Base-by-base conservation (phyloP, 441 rosid genomes). In the Euphorbia corollata region DNA sequence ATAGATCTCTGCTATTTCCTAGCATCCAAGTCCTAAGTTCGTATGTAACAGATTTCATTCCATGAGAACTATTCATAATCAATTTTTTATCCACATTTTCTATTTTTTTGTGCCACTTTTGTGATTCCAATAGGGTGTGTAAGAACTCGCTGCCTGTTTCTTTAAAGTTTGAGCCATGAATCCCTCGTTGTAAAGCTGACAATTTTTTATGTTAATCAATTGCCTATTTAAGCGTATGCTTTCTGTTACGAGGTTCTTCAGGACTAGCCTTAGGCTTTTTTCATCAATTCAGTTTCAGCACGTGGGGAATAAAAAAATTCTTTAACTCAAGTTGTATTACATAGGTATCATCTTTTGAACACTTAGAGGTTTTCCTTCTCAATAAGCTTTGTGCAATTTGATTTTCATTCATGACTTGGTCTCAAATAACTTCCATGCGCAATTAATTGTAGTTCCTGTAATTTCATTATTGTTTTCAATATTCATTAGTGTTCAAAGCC, bases 221-320 rank as follows among this genome's bases (percentile, higher is more conserved):
- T 15, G 18, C 59, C 32, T 20, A 5, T 19, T 47, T 38, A 13
- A 10, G 48, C 8, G 13, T 43, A n/a, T 64, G 24, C 67, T 47
- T 50, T 64, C 27, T 50, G 13, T 50, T 50, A 24, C 32, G 20
- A 1, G 45, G 66, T 39, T 30, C 57, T 63, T 34, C 67, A 48
- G 57, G 24, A 64, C 27, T 50, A 45, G 32, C 48, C 5, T 27
- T 10, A 5, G 5, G 24, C 7, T 24, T 7, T 3, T 18, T 18
- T 36, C 4, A 15, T 2, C 27, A 13, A 30, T 51, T 51, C 6
- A 53, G 59, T n/a, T 53, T 36, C 30, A 32, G 43, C 18, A 19
- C 15, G 10, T 2, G 1, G 48, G 68, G 48, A 10, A 9, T 12
- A 6, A 13, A 43, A 10, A 12, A 47, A 34, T n/a, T 22, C 34